A percentile compares a stretch with the other conserved stretches of the same genome.
Conservation (phyloP, 148 eudicot genomes). For the Cornus florida region DNA sequence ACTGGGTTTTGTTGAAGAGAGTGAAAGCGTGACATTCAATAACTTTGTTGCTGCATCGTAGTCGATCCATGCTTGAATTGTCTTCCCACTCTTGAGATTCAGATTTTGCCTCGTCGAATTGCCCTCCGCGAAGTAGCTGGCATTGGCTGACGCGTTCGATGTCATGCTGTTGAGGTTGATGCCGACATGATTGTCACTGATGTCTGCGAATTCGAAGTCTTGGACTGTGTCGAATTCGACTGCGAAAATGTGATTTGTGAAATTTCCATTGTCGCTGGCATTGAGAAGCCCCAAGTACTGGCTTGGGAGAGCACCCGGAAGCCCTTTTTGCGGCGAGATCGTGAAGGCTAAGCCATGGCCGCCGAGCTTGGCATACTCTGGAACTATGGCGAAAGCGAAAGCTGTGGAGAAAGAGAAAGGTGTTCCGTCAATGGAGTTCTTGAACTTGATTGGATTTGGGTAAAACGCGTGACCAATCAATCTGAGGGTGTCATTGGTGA, state of each 20-base stretch:
- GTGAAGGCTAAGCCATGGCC: slow-evolving; percentile 89
- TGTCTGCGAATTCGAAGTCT: slow-evolving; percentile 67
- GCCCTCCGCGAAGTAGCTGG: slow-evolving; percentile 49
- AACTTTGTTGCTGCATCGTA: slow-evolving; percentile 44
- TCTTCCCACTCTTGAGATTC: slow-evolving; percentile 53
- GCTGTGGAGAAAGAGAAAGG: slow-evolving; percentile 70
- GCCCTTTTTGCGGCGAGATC: slow-evolving; percentile 43
- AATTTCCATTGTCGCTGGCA: slow-evolving; percentile 52
- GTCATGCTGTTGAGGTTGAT: slow-evolving; percentile 57
- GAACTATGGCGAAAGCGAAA: slow-evolving; percentile 68
- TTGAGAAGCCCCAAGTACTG: slow-evolving; percentile 77
- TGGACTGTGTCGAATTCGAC: slow-evolving; percentile 83
- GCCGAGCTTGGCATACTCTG: slow-evolving; percentile 61
- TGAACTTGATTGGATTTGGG: slow-evolving; percentile 47
- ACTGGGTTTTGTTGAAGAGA: slow-evolving; percentile 42
- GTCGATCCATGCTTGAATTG: slow-evolving; percentile 72
- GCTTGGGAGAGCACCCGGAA: slow-evolving; percentile 57
- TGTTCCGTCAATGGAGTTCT: slow-evolving; percentile 36
- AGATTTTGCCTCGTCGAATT: slow-evolving; percentile 39
- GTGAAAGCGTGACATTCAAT: slow-evolving; percentile 62
- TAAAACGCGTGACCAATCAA: slow-evolving; percentile 74
- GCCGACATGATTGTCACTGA: slow-evolving; percentile 82
- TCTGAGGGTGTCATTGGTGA: slow-evolving; percentile 51
- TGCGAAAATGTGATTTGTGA: slow-evolving; percentile 70
- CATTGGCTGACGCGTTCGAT: slow-evolving; percentile 54